A percentile compares a stretch with the other conserved stretches of the same genome.
Conservation (phyloP, 2,329 filamentous ascomycete genomes). For the Daldinia eschscholtzii region DNA sequence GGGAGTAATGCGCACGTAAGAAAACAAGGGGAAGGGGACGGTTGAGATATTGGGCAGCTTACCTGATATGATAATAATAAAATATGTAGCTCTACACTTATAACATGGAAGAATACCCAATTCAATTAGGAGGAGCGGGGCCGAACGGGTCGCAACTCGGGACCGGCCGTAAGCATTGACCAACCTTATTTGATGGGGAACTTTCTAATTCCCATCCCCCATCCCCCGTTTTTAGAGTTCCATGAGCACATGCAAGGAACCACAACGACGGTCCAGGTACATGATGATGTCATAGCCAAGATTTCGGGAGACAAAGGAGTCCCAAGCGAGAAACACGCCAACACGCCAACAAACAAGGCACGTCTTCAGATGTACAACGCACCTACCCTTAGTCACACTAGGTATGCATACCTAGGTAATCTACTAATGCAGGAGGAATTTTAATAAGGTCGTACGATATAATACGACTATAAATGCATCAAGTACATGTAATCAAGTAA, state of each 20-base stretch:
- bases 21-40: background rate
- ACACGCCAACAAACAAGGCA: slow-evolving; percentile 24
- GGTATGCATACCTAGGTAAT: no score
- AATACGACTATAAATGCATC: background rate
- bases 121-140: slow-evolving; percentile 13
- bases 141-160: slow-evolving; percentile 26
- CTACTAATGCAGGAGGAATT: background rate
- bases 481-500: background rate
- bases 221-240: slow-evolving; percentile 1
- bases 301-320: slow-evolving; percentile 14
- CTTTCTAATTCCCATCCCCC: slow-evolving; percentile 17
- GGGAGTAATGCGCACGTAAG: background rate
- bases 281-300: slow-evolving; percentile 43
- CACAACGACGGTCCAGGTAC: slow-evolving; percentile 3
- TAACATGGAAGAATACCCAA: background rate
- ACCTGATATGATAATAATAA: background rate
- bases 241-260: slow-evolving; percentile 37
- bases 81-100: background rate
- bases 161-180: slow-evolving; percentile 26
- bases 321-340: background rate
- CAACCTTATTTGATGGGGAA: slow-evolving; percentile 41
- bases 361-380: slow-evolving; percentile 10
- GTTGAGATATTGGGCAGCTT: background rate
- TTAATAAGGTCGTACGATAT: slow-evolving; percentile 4
- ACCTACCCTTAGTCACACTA: background rate